A percentile compares a stretch with the other conserved stretches of the same genome.
phyloP scores from a whole-genome alignment of 345 rosid species.

The Eucalyptus tenuipes region DNA sequence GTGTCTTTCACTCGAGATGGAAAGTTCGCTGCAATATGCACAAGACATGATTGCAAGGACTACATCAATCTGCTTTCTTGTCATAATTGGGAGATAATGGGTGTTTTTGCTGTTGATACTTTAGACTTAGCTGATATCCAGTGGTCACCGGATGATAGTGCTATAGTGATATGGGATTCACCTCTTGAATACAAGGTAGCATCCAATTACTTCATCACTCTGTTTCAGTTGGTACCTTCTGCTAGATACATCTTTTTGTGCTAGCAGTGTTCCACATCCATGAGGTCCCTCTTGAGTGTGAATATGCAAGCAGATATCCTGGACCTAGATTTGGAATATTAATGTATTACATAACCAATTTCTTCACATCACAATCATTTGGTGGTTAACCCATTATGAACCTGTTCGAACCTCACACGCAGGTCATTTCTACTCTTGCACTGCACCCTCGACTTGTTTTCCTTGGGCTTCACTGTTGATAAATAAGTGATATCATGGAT shows the following conservation, averaged over 20 bases:
- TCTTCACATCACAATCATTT: not conserved
- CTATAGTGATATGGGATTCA: constrained; percentile 85
- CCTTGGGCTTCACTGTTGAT: not conserved
- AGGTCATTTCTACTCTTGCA: not conserved
- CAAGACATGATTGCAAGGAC: constrained; percentile 92
- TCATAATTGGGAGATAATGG: constrained; percentile 95
- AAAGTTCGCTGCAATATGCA: constrained; percentile 78
- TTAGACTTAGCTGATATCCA: constrained; percentile 88
- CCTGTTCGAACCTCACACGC: not conserved
- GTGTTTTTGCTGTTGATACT: constrained; percentile 73
- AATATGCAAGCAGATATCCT: not conserved
- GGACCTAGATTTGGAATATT: not conserved
- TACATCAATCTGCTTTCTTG: constrained; percentile 80
- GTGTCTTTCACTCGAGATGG: constrained; percentile 81
- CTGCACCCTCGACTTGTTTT: not conserved
- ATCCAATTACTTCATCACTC: not conserved
- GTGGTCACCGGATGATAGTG: constrained; percentile 94
- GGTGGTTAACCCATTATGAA: not conserved
- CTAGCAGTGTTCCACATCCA: not conserved
- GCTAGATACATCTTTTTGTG: not conserved
- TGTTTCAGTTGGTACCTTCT: not conserved
- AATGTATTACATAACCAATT: not conserved
- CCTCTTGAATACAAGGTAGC: constrained; percentile 79
- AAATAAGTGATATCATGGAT: not conserved
- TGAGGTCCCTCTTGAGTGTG: not conserved